phyloP scores from a whole-genome alignment of 306 rosid species.

The apple (Malus domestica) region ASM211411v1 NC_041797.1:21155001-21155500 shows the following conservation, averaged over 20 bases:
- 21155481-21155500: conserved; percentile 2
- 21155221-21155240: neutral
- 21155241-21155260: conserved; percentile 20
- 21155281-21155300: conserved; percentile 33
- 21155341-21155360: neutral
- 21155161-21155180: too few relatives aligned
- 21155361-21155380: neutral
- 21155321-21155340: neutral
- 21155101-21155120: too few relatives aligned
- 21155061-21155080: neutral
- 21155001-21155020: neutral
- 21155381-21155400: neutral
- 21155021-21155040: neutral
- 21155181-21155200: too few relatives aligned
- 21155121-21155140: too few relatives aligned
- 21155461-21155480: neutral
- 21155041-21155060: neutral
- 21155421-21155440: neutral
- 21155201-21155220: too few relatives aligned
- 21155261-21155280: neutral
- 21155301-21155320: conserved; percentile 33
- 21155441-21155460: neutral
- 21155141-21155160: too few relatives aligned
- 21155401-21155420: neutral
- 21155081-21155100: too few relatives aligned